These are phyloP conservation scores for Bonia amplexicaulis DNA, from an alignment of 176 grass and related monocot genomes.

Conservation along the genomic window DNA sequence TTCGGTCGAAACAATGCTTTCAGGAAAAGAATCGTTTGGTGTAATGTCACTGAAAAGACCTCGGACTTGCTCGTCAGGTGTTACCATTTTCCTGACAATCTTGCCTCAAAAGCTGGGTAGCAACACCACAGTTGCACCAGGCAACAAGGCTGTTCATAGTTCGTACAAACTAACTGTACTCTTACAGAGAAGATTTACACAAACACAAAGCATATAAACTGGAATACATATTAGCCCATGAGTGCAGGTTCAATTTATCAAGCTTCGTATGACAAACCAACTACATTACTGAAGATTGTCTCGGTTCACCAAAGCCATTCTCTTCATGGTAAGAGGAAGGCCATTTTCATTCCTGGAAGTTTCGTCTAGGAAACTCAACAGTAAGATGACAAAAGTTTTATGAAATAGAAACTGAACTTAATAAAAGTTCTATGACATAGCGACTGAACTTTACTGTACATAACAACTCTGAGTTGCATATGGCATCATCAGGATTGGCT, in stretches of 20 bases:
- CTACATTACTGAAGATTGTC: neutral
- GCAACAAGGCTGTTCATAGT: neutral
- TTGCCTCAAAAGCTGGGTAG: constrained; percentile 20
- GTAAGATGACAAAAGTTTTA: constrained; percentile 6
- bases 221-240: neutral
- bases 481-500: constrained; percentile 27
- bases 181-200: too few relatives aligned
- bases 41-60: neutral
- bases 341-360: constrained; percentile 14
- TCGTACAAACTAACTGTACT: too few relatives aligned
- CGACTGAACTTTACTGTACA: constrained; percentile 44
- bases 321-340: neutral
- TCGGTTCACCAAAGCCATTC: neutral
- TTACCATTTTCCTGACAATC: constrained; percentile 15
- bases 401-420: constrained; percentile 32
- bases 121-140: neutral
- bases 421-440: constrained; percentile 29
- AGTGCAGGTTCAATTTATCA: neutral
- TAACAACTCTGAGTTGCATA: constrained; percentile 32
- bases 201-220: neutral
- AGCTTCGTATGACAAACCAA: neutral
- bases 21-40: neutral
- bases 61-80: neutral
- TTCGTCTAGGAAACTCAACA: neutral
- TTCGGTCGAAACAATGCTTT: constrained; percentile 6